Evolutionary conservation across 1,139 yeast species (phyloP).

Genomic region (Wickerhamomyces sp.): DNA sequence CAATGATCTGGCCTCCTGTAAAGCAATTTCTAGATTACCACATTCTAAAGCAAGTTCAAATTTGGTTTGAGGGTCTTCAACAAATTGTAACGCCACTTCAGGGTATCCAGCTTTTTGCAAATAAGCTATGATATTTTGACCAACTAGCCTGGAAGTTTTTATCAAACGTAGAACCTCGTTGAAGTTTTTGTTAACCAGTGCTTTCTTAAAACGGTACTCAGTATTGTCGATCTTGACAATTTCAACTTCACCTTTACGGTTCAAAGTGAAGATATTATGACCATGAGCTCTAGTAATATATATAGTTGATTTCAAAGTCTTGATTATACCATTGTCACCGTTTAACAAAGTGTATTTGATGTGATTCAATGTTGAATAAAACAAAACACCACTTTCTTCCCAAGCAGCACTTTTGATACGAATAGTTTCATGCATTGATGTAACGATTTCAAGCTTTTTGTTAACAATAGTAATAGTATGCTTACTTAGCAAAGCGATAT

Average conservation of each 20-base stretch:
- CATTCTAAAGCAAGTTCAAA: conserved; percentile 94
- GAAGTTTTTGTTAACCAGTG: conserved; percentile 85
- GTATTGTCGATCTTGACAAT: conserved; percentile 85
- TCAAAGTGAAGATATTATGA: conserved; percentile 71
- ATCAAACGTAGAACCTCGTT: conserved; percentile 89
- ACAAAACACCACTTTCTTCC: conserved; percentile 91
- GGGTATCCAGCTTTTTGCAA: conserved; percentile 95
- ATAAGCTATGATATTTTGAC: conserved; percentile 94
- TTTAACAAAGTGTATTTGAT: conserved; percentile 89
- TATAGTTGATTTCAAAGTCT: conserved; percentile 87
- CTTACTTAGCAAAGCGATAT: conserved; percentile 84
- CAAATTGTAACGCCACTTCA: conserved; percentile 90
- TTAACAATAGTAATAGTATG: conserved; percentile 90
- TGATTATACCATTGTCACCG: conserved; percentile 93
- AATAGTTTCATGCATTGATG: conserved; percentile 93
- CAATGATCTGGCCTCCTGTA: conserved; percentile 79
- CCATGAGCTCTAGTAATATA: conserved; percentile 75
- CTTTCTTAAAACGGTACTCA: conserved; percentile 93
- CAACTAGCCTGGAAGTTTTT: conserved; percentile 85
- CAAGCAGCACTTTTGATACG: conserved; percentile 97
- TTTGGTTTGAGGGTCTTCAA: conserved; percentile 92
- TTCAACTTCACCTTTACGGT: conserved; percentile 82
- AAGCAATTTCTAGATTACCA: conserved; percentile 83
- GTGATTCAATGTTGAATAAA: conserved; percentile 93
- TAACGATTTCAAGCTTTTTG: conserved; percentile 69